Percentiles rank a stretch among this genome's conserved stretches.
Evolutionary conservation across 768 basidiomycete species (phyloP).

Genomic region (Panaeolus cyanescens): DNA sequence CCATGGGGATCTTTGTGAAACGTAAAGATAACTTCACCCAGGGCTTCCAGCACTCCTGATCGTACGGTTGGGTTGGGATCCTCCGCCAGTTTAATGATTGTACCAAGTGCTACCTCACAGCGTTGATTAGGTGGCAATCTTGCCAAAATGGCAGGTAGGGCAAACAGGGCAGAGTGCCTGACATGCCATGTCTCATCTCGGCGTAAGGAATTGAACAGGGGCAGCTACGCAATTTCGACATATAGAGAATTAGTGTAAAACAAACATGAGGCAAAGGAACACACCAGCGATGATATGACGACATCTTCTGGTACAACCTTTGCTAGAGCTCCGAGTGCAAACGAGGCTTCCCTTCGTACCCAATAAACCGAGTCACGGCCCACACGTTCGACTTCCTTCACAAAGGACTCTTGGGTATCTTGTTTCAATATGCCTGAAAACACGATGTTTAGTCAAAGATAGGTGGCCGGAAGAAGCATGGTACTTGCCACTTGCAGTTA

Average conservation of each 20-base stretch:
- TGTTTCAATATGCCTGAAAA: slow-evolving; percentile 53
- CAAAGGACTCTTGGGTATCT: slow-evolving; percentile 63
- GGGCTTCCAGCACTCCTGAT: slow-evolving; percentile 77
- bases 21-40: slow-evolving; percentile 87
- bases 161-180: slow-evolving; percentile 84
- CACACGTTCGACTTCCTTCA: slow-evolving; percentile 73
- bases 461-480: slow-evolving; percentile 2
- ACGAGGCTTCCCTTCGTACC: slow-evolving; percentile 85
- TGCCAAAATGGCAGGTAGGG: slow-evolving; percentile 77
- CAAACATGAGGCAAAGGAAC: slow-evolving; percentile 17
- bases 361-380: slow-evolving; percentile 68
- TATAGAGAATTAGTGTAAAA: neutral
- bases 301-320: slow-evolving; percentile 83
- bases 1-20: slow-evolving; percentile 67
- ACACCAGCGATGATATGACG: slow-evolving; percentile 62
- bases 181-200: slow-evolving; percentile 79
- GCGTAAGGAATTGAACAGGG: slow-evolving; percentile 72
- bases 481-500: slow-evolving; percentile 72
- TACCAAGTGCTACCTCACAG: slow-evolving; percentile 64
- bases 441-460: slow-evolving; percentile 9
- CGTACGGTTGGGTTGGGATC: slow-evolving; percentile 74
- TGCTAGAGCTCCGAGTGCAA: slow-evolving; percentile 85
- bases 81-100: slow-evolving; percentile 58
- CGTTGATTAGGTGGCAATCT: slow-evolving; percentile 62
- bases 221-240: slow-evolving; percentile 53